Base-by-base conservation (phyloP, 306 rosid genomes). In the Fragaria nilgerrensis region DNA sequence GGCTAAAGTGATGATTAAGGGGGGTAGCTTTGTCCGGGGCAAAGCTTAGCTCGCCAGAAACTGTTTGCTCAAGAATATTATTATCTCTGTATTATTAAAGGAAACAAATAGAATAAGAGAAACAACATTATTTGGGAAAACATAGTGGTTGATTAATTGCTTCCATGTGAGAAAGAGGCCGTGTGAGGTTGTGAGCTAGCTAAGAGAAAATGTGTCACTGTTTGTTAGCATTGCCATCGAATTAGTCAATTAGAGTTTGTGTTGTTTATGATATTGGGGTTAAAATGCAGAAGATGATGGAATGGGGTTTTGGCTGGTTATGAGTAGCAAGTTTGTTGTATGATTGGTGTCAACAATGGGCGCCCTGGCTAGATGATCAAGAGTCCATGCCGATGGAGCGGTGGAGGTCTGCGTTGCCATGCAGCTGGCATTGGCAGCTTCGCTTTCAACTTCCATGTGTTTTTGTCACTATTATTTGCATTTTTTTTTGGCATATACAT, bases 31-130 rank as follows among this genome's bases (percentile, higher is more conserved):
- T 58, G 65, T 58, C 65, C 65, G 23, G 64, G 12, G 64, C 9
- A 58, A 58, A 58, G 64, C 64, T 23, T 32, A 29, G 68, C 68
- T 62, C 15, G 68, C 68, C 41, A 63, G 68, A 63, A 23, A 16
- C 37, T 63, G 68, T 32, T 32, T 63, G 12, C 22, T 63, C 68
- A 32, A 63, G 43, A 63, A 63, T 16, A 63, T 61, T 27, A 15
- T 15, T 63, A 43, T 6, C 44, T 43, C 2, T 9, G 45, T 1
- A 63, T 14, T 63, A 32, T 34, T 32, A 16, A 63, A 0, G 43
- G 5, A 32, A 27, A 62, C 19, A 32, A 29, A 14, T 34, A 32
- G 0, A 63, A 16, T 32, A 63, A 6, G 44, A 63, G 22, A 32
- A n/a, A 27, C n/a, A 11, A 8, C 44, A 63, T 63, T 63, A 63